These are phyloP conservation scores for Prinsepia uniflora DNA, from an alignment of 306 rosid genomes.

Conservation along the genomic window DNA sequence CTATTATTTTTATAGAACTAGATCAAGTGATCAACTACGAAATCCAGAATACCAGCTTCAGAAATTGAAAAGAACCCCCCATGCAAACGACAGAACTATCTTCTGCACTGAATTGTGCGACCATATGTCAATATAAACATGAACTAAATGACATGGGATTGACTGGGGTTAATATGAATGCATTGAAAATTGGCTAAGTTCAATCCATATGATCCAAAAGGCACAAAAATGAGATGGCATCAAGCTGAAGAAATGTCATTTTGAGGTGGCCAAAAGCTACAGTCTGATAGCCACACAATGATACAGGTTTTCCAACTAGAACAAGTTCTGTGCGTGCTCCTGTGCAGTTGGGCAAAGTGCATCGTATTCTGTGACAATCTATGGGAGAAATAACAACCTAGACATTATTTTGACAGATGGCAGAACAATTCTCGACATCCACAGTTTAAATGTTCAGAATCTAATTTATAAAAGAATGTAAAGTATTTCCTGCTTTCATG, in stretches of 20 bases:
- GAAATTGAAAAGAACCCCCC: not conserved
- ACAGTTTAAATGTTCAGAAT: not conserved
- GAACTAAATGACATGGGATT: not conserved
- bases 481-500: not conserved
- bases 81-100: not conserved
- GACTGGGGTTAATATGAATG: not conserved
- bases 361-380: not conserved
- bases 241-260: not conserved
- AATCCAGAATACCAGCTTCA: not conserved
- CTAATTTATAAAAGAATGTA: not conserved
- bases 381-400: conserved; percentile 7
- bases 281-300: not conserved
- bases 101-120: not conserved
- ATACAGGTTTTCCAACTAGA: not conserved
- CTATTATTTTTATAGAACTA: not conserved
- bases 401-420: not conserved
- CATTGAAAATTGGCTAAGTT: not conserved
- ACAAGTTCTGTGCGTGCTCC: not conserved
- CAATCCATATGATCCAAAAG: not conserved
- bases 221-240: not conserved
- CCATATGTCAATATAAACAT: not conserved
- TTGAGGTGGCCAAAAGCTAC: too few species aligned
- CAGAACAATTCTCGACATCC: not conserved
- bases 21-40: too few species aligned
- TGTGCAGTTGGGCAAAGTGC: not conserved